These are phyloP conservation scores for Alternaria gaisen DNA, from an alignment of 2,329 filamentous ascomycete species.

Conservation along the genomic window DNA sequence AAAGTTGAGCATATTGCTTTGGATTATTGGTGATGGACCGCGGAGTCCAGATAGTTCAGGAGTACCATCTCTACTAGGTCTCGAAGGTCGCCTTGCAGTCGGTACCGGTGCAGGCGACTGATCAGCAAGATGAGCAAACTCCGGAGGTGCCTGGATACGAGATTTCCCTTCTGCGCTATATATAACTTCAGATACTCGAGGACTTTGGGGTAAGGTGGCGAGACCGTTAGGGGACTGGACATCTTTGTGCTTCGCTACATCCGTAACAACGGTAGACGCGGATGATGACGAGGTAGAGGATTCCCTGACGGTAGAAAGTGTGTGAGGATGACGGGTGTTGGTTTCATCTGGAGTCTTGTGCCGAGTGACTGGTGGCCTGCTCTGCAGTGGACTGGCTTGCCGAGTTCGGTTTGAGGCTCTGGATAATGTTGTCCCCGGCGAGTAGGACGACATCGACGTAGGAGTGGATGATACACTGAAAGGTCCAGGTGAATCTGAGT, in stretches of 20 bases:
- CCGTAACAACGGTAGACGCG: slow-evolving; percentile 70
- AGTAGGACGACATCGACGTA: slow-evolving; percentile 79
- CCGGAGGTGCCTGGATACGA: slow-evolving; percentile 46
- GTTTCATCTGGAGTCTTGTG: slow-evolving; percentile 64
- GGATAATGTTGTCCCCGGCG: slow-evolving; percentile 67
- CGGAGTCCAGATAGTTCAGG: slow-evolving; percentile 55
- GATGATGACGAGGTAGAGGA: slow-evolving; percentile 77
- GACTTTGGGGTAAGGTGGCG: slow-evolving; percentile 62
- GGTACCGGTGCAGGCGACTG: slow-evolving; percentile 59
- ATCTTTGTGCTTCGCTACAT: slow-evolving; percentile 56
- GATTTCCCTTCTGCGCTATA: slow-evolving; percentile 18
- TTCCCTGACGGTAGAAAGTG: slow-evolving; percentile 72
- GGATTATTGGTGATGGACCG: slow-evolving; percentile 62
- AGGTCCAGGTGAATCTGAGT: slow-evolving; percentile 74
- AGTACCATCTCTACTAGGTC: slow-evolving; percentile 59
- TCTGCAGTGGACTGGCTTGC: slow-evolving; percentile 65
- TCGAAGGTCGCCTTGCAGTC: slow-evolving; percentile 56
- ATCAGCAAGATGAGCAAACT: slow-evolving; percentile 68
- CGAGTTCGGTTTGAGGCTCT: slow-evolving; percentile 57
- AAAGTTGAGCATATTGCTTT: slow-evolving; percentile 63
- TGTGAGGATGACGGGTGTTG: slow-evolving; percentile 61
- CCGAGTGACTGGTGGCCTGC: slow-evolving; percentile 68
- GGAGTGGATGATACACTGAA: slow-evolving; percentile 83
- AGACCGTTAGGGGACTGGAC: slow-evolving; percentile 44
- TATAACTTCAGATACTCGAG: slow-evolving; percentile 38